Base-by-base conservation (phyloP, 805 yeast genomes). In the Sugiyamaella marilandica region DNA sequence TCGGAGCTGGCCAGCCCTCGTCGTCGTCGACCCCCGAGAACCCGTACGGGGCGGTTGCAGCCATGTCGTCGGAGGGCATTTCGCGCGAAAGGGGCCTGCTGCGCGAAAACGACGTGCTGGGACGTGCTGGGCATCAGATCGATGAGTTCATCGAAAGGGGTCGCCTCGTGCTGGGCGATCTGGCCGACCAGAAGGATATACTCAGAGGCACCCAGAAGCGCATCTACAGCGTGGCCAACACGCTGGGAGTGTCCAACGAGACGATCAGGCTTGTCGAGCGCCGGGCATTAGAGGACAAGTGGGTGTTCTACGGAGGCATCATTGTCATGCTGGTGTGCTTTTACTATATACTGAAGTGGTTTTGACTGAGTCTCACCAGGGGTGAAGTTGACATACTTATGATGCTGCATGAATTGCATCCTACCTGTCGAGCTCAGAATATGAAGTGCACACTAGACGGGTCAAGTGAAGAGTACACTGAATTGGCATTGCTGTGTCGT, bases 121-220 rank as follows among this genome's bases (percentile, higher is more conserved):
- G 77, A 32, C 74, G 87, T 52, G 90, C 96, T 0, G 82, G 86
- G 41, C 82, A 82, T 51, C 96, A 88, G 65, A 72, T 94, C 55
- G 99, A 94, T 65, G 89, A 87, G 58, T 88, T 94, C 41, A 68
- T 94, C 41, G 97, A 87, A 62, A 85, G 88, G 84, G 98, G 97
- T 1, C 81, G 85, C 55, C 78, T 79, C 47, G 88, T 96, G 1
- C 80, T 89, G 58, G 95, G 87, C 48, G 96, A 91, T 64, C 74
- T 94, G 19, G 85, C 86, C 16, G 90, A 85, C 45, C 97, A 94
- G 65, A 87, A 88, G 67, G 85, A 84, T 62, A 76, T 84, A 29
- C 74, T 92, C 52, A 72, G 77, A 52, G 74, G 74, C 54, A 75
- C 92, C 31, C 88, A 85, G 58, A 70, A 74, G 41, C 80, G 76